phyloP scores from a whole-genome alignment of 371 early-diverging fungal genomes.

The Dichotomocladium elegans region DNA sequence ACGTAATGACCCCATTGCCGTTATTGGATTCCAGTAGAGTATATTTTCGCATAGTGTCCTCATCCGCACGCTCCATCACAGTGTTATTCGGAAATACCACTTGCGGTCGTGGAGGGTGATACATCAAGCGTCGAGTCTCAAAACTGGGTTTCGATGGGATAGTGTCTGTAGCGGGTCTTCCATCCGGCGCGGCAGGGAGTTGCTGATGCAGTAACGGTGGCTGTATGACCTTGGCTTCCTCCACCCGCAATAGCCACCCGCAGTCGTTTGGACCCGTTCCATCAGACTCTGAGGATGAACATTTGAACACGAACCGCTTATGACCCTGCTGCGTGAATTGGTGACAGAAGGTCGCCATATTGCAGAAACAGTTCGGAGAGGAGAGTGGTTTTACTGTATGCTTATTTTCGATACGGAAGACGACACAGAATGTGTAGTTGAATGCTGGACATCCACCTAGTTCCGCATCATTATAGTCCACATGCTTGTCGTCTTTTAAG shows the following conservation, averaged over 20 bases:
- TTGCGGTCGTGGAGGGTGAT: neutral
- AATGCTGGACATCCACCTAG: slow-evolving; percentile 29
- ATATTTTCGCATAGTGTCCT: neutral
- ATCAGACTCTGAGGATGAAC: neutral
- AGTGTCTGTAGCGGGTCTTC: neutral
- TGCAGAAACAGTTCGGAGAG: slow-evolving; percentile 12
- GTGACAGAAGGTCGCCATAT: neutral
- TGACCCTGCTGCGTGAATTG: neutral
- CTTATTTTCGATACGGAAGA: slow-evolving; percentile 17
- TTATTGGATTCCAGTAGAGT: too few species aligned
- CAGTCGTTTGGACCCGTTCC: slow-evolving; percentile 20
- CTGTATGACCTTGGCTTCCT: slow-evolving; percentile 16
- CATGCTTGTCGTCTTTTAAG: neutral
- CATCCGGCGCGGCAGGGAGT: neutral
- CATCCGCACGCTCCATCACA: neutral
- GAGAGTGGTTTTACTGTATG: neutral
- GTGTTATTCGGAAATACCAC: neutral
- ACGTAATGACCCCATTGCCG: too few species aligned
- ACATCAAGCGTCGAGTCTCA: too few species aligned
- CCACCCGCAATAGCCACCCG: slow-evolving; percentile 21
- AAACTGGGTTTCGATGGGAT: neutral
- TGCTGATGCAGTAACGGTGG: neutral
- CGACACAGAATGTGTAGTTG: slow-evolving; percentile 40
- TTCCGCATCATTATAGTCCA: slow-evolving; percentile 21
- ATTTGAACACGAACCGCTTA: slow-evolving; percentile 13